These are phyloP conservation scores for Polymyxa betae DNA, from an alignment of 208 protist species.

Conservation along the genomic window DNA sequence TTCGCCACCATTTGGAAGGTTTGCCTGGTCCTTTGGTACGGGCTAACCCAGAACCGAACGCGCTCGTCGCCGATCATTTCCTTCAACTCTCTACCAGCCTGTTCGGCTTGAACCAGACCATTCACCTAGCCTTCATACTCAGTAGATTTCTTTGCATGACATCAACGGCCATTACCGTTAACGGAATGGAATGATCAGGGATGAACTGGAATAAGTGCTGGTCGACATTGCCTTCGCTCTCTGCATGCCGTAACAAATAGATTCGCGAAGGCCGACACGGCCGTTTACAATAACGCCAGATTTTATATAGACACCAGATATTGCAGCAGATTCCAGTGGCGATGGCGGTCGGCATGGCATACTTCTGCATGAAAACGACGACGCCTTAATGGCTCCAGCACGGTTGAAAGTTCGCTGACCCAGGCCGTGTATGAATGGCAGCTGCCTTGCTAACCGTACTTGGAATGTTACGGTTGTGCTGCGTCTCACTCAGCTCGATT, in stretches of 20 bases:
- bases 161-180: background rate
- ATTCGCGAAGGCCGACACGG: background rate
- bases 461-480: no score
- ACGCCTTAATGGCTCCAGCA: no score
- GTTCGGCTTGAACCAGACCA: background rate
- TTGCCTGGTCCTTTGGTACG: background rate
- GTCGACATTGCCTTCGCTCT: slow-evolving; percentile 35
- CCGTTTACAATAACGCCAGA: background rate
- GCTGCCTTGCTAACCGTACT: no score
- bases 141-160: background rate
- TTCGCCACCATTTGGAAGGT: background rate
- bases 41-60: slow-evolving; percentile 46
- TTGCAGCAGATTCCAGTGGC: background rate
- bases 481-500: no score
- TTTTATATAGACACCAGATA: background rate
- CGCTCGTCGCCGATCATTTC: slow-evolving; percentile 25
- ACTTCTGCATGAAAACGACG: no score
- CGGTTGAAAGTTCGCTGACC: no score
- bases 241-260: background rate
- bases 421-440: no score
- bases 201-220: background rate
- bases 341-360: background rate
- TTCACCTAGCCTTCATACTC: background rate
- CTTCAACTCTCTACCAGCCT: background rate
- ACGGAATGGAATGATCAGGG: slow-evolving; percentile 9